Base-by-base conservation (phyloP, 2,329 filamentous ascomycete genomes). In the Stagonosporopsis chrysanthemi region DNA sequence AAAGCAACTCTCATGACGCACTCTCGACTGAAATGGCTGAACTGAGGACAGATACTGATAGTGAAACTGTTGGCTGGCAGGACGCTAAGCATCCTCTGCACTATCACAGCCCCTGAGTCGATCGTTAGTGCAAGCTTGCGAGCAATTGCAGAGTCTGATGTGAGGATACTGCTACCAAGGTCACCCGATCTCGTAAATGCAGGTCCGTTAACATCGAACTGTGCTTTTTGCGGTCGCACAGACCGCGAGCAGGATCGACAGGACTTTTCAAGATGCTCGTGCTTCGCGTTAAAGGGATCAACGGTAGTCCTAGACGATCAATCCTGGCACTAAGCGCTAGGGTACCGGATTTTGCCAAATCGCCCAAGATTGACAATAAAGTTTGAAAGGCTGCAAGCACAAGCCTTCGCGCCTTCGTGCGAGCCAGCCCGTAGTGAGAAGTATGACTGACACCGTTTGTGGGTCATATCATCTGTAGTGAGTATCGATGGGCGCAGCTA, bases 1-100 rank as follows among this genome's bases (percentile, higher is more conserved):
- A 22, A 19, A 7, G 9, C 36, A 2, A 22, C 22, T 39, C 17
- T 45, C 22, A 19, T 19, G 31, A 52, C 23, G 47, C 42, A 39
- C 31, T 43, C 17, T 43, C 29, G 36, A 43, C 22, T 61, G 53
- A 33, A 35, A 29, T 41, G 56, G 54, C 36, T 52, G 31, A 24
- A 51, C 52, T 55, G 51, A 54, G 48, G 42, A 33, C 55, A 46
- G 41, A 56, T 51, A 41, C 44, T 42, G 55, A 64, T 66, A 56
- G 55, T 65, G 62, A 67, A 62, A 66, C 60, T 59, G 60, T 59
- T 62, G 56, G 55, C 50, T 60, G 36, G 44, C 38, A 54, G 26
- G 17, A 45, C 11, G 24, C 52, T 56, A 55, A 39, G 39, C 33
- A 36, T 41, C 38, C 22, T 45, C 46, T 44, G 36, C 11, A 24